Conservation (phyloP, 164 flowering plant genomes). For the Paratinospora sagittata region DNA sequence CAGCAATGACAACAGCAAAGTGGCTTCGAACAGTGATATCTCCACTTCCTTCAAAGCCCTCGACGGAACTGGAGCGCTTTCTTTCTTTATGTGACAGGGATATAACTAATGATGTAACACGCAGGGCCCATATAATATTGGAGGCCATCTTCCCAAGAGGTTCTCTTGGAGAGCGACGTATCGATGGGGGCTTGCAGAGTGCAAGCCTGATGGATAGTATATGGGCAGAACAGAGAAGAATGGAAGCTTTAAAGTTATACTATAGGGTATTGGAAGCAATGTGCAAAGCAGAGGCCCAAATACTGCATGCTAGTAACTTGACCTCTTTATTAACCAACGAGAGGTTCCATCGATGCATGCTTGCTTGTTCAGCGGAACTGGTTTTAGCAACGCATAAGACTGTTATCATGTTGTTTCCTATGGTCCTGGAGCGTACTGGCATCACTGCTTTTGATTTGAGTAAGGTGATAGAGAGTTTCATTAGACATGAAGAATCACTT, state of each 20-base stretch:
- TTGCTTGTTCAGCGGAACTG: slow-evolving; percentile 93
- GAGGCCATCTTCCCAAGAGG: slow-evolving; percentile 89
- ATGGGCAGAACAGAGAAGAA: slow-evolving; percentile 90
- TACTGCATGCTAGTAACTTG: slow-evolving; percentile 63
- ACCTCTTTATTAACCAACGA: slow-evolving; percentile 83
- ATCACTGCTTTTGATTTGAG: slow-evolving; percentile 99
- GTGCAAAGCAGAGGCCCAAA: slow-evolving; percentile 82
- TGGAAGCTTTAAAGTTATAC: slow-evolving; percentile 78
- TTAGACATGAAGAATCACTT: slow-evolving; percentile 88
- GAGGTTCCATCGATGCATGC: slow-evolving; percentile 98
- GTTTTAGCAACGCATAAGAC: slow-evolving; percentile 96
- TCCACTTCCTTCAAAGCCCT: slow-evolving; percentile 85
- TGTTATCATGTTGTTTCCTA: slow-evolving; percentile 86
- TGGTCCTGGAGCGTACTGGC: slow-evolving; percentile 87
- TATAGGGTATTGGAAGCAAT: slow-evolving; percentile 87
- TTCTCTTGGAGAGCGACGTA: slow-evolving; percentile 49
- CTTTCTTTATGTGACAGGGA: slow-evolving; percentile 73
- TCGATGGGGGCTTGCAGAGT: slow-evolving; percentile 43
- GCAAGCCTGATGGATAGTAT: slow-evolving; percentile 71
- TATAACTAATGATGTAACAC: slow-evolving; percentile 57
- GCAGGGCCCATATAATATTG: slow-evolving; percentile 75
- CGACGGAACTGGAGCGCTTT: slow-evolving; percentile 54
- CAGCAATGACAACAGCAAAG: slow-evolving; percentile 96
- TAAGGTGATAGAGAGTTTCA: slow-evolving; percentile 96
- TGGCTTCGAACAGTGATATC: slow-evolving; percentile 87